Conservation (phyloP, 495 filamentous ascomycete species). For the Cercophora newfieldiana region DNA sequence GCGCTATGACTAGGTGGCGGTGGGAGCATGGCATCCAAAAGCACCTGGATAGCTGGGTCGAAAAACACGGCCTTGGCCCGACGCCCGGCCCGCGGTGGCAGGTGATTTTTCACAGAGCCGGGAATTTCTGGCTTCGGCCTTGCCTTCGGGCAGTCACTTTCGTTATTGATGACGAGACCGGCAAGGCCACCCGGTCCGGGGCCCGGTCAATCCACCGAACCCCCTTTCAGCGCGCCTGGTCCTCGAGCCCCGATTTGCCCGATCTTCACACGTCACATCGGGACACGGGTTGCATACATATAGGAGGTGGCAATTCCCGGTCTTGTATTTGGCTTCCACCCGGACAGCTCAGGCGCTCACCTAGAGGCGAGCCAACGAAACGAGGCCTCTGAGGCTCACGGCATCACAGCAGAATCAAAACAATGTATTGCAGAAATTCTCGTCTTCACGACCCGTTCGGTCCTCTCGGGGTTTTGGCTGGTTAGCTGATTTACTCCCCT, state of each 20-base stretch:
- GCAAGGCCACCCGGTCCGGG: not conserved
- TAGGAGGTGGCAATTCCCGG: not conserved
- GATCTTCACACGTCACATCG: not conserved
- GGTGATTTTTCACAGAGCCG: not conserved
- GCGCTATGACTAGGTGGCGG: not conserved
- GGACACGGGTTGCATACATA: not conserved
- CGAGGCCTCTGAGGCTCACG: not conserved
- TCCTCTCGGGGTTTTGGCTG: not conserved
- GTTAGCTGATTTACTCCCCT: too few species aligned
- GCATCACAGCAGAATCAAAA: too few species aligned
- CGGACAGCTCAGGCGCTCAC: not conserved
- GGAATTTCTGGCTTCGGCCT: not conserved
- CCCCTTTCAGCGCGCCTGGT: not conserved
- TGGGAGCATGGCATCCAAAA: not conserved
- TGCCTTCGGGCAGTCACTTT: not conserved
- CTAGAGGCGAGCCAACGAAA: not conserved
- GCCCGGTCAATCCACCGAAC: not conserved
- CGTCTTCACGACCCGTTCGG: not conserved
- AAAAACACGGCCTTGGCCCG: not conserved
- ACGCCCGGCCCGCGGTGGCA: not conserved
- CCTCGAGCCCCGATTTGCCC: constrained; percentile 6
- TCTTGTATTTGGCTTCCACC: not conserved
- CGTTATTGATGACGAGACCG: not conserved
- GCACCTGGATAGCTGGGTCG: not conserved
- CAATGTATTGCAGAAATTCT: too few species aligned